Base-by-base conservation (phyloP, 495 filamentous ascomycete species). In the Collariella sp. region DNA sequence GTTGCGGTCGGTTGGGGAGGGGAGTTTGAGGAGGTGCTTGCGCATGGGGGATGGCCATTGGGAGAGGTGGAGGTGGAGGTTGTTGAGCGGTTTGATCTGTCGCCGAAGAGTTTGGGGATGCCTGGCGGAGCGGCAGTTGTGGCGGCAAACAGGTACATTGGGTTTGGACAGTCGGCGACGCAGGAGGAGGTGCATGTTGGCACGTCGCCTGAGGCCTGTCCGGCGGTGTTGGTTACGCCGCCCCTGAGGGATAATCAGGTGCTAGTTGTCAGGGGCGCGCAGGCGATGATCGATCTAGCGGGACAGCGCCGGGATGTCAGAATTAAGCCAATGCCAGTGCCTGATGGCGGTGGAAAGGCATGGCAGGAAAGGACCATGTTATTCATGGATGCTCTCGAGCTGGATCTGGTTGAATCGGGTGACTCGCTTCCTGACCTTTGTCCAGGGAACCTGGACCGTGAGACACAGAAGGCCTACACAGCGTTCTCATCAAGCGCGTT, bases 301-400 rank as follows among this genome's bases (percentile, higher is more conserved):
- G 62, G 62, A 6, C 38, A 62, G 45, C 42, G 55, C 3, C 43
- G 62, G 16, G 52, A 56, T 15, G 60, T 51, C 40, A 23, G 2
- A 29, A 38, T 52, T 19, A 52, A 54, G n/a, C n/a, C 23, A 5
- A 49, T 51, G 49, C 23, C 20, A 10, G 16, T 40, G 19, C 52
- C 43, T 6, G 24, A 15, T 3, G 34, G 34, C 3, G 40, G 47
- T 2, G 20, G 42, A 13, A 36, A 7, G 18, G 33, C 18, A 15
- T 62, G 56, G 53, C 26, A 20, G 20, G 46, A 54, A 4, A 54
- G 61, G 6, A 60, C 31, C 19, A 66, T 62, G 61, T 26, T 68
- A 52, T 58, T 64, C 52, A 67, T 68, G 63, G 64, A 66, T 36
- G 63, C 63, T 1, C 50, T 65, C 7, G 65, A 68, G 46, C 40